These are phyloP conservation scores for Claviceps pazoutovae DNA, from an alignment of 2,329 filamentous ascomycete species.

Conservation along the genomic window DNA sequence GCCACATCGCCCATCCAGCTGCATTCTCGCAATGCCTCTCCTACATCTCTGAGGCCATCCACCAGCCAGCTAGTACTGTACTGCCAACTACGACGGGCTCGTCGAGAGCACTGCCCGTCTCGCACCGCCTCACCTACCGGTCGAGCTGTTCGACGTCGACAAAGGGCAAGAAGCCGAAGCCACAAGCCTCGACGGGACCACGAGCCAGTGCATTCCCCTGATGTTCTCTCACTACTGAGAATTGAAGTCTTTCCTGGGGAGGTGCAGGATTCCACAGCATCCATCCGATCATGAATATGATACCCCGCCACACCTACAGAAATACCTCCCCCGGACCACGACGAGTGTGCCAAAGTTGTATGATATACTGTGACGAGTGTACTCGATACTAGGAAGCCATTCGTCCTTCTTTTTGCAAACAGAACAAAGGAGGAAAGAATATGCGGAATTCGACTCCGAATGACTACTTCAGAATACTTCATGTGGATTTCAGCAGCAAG, in stretches of 20 bases:
- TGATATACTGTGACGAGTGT: background rate
- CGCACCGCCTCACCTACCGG: constrained; percentile 22
- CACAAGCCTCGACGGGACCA: constrained; percentile 19
- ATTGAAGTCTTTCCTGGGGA: constrained; percentile 19
- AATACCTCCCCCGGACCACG: background rate
- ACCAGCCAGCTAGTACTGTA: constrained; percentile 27
- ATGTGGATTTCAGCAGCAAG: background rate
- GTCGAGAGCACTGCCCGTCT: constrained; percentile 31
- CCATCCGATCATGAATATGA: background rate
- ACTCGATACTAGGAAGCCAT: background rate
- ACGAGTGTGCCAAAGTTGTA: constrained; percentile 2
- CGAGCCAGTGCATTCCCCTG: constrained; percentile 15
- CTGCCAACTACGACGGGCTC: constrained; percentile 24
- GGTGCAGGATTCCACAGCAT: constrained; percentile 2
- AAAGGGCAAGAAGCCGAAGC: constrained; percentile 25
- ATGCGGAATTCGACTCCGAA: background rate
- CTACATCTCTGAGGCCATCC: constrained; percentile 22
- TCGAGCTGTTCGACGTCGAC: constrained; percentile 21
- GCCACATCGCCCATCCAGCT: constrained; percentile 22
- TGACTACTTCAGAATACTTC: background rate
- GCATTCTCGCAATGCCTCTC: constrained; percentile 21
- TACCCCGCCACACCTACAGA: background rate
- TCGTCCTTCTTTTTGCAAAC: background rate
- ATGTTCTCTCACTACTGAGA: constrained; percentile 19
- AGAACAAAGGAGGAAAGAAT: background rate